Evolutionary conservation across 345 rosid species (phyloP).

Genomic region (Corymbia maculata): DNA sequence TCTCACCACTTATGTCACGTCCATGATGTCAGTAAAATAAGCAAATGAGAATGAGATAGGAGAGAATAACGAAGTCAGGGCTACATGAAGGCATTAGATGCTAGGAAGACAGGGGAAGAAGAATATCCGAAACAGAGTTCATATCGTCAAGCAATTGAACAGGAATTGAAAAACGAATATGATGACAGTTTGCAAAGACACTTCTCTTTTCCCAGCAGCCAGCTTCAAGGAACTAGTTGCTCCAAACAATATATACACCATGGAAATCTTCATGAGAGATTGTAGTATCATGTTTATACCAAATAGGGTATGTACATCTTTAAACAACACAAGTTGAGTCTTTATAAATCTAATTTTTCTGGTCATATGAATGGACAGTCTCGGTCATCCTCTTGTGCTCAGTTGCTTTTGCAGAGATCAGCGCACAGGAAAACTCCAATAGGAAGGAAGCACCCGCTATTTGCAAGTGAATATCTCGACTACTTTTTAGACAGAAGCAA

Average conservation of each 20-base stretch:
- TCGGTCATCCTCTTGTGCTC: not conserved
- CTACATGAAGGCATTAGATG: not conserved
- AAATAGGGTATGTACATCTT: not conserved
- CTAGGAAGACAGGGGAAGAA: not conserved
- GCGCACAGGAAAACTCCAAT: not conserved
- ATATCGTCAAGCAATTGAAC: not conserved
- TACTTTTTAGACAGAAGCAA: not conserved
- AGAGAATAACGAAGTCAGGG: not conserved
- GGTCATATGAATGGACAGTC: not conserved
- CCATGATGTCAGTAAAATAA: not conserved
- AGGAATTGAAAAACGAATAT: not conserved
- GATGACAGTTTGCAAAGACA: not conserved
- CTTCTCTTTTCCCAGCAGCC: not conserved
- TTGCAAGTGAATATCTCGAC: not conserved
- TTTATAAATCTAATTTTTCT: not conserved
- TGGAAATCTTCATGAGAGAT: not conserved
- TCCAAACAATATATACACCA: not conserved
- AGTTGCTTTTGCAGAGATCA: not conserved
- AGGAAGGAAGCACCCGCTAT: not conserved
- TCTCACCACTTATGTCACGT: not conserved
- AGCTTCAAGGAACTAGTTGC: not conserved
- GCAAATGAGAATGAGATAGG: not conserved
- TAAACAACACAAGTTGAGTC: not conserved
- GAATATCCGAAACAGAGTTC: not conserved
- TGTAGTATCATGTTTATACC: not conserved